A percentile compares a stretch with the other conserved stretches of the same genome.
Conservation (phyloP, 2,329 filamentous ascomycete genomes). For the Akanthomyces uredinophilus region DNA sequence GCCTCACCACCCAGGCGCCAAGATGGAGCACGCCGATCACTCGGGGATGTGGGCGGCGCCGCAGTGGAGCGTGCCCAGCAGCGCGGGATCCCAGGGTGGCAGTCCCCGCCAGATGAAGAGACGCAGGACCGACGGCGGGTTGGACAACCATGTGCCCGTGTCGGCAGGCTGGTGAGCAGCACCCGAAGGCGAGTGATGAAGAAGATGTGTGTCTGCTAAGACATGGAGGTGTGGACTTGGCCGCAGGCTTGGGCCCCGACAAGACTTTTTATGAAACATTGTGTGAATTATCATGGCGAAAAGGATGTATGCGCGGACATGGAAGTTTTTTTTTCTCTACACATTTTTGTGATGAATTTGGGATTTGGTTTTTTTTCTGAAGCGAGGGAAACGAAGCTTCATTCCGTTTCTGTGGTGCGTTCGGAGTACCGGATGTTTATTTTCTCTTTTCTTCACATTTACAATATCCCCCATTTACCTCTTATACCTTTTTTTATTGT, state of each 20-base stretch:
- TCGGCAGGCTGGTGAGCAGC: conserved; percentile 21
- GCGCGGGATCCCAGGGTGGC: conserved; percentile 17
- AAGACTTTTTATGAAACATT: conserved; percentile 2
- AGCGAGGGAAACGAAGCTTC: background rate
- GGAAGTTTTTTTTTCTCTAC: background rate
- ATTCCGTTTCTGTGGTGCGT: conserved; percentile 3
- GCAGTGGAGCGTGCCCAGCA: conserved; percentile 19
- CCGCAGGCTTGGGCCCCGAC: background rate
- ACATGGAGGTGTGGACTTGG: background rate
- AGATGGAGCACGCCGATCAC: conserved; percentile 29
- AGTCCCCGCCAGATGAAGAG: conserved; percentile 35
- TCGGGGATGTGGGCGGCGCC: conserved; percentile 29
- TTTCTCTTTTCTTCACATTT: conserved; percentile 5
- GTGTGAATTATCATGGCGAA: background rate
- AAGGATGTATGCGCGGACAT: background rate
- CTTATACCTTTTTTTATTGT: background rate
- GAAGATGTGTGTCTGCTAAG: background rate
- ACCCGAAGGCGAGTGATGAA: background rate
- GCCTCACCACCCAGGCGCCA: conserved; percentile 15
- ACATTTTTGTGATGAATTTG: background rate
- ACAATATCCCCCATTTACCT: conserved; percentile 1
- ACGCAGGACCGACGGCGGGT: conserved; percentile 27
- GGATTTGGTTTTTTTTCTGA: background rate
- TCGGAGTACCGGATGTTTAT: background rate
- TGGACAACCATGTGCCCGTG: conserved; percentile 29